Conservation (phyloP, 1,284 basidiomycete species). For the Tilletia indica region DNA sequence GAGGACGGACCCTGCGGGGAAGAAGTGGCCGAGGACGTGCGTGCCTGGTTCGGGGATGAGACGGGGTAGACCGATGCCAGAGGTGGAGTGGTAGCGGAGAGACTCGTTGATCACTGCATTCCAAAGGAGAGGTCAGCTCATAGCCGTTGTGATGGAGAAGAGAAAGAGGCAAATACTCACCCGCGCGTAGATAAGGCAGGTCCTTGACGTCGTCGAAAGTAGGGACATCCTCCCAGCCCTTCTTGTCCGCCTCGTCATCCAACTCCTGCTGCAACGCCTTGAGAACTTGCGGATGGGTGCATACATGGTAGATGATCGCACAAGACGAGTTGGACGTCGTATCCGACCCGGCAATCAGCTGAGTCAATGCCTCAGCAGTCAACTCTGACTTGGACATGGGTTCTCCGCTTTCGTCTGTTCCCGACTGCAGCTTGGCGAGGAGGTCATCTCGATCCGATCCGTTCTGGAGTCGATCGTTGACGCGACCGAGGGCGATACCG, state of each 20-base stretch:
- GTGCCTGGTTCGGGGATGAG: slow-evolving; percentile 38
- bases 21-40: slow-evolving; percentile 56
- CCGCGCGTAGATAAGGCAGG: slow-evolving; percentile 64
- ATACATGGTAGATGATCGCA: slow-evolving; percentile 74
- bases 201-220: slow-evolving; percentile 38
- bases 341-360: slow-evolving; percentile 68
- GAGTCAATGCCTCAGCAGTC: slow-evolving; percentile 78
- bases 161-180: too few species aligned
- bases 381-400: slow-evolving; percentile 76
- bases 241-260: slow-evolving; percentile 61
- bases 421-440: slow-evolving; percentile 73
- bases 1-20: slow-evolving; percentile 65
- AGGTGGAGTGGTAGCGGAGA: slow-evolving; percentile 74
- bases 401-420: slow-evolving; percentile 73
- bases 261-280: slow-evolving; percentile 75
- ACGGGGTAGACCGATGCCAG: slow-evolving; percentile 67
- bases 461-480: slow-evolving; percentile 69
- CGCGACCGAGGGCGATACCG: slow-evolving; percentile 69
- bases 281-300: slow-evolving; percentile 67
- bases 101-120: slow-evolving; percentile 71
- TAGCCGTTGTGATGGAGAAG: too few species aligned
- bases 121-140: too few species aligned
- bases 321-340: slow-evolving; percentile 48
- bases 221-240: slow-evolving; percentile 40
- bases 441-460: slow-evolving; percentile 68